phyloP scores from a whole-genome alignment of 345 rosid genomes.

The Syzygium jambos region DNA sequence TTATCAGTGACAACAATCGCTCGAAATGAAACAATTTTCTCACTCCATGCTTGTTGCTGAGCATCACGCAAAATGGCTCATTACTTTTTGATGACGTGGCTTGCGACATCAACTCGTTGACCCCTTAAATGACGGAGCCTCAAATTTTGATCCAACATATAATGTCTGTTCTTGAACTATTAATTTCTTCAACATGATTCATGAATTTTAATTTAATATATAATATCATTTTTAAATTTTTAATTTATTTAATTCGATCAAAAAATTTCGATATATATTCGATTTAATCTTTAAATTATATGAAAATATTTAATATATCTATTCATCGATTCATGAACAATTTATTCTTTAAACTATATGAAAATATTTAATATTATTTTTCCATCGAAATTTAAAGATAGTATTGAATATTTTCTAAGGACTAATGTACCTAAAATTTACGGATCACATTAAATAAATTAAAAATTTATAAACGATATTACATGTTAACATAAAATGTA shows the following conservation, averaged over 20 bases:
- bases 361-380: rapidly evolving
- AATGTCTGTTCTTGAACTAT: no score
- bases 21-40: neutral
- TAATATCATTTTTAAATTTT: neutral
- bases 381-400: rapidly evolving
- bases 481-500: neutral
- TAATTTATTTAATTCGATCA: no score
- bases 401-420: neutral
- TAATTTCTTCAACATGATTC: no score
- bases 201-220: rapidly evolving
- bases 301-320: rapidly evolving
- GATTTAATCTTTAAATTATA: rapidly evolving
- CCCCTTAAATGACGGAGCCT: rapidly evolving
- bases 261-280: no score
- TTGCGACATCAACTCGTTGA: neutral
- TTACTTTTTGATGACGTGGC: neutral
- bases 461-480: rapidly evolving
- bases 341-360: rapidly evolving
- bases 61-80: neutral
- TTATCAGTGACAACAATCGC: neutral
- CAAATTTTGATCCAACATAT: rapidly evolving
- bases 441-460: neutral
- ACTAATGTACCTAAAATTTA: no score
- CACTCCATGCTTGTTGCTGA: neutral
- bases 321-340: neutral